These are phyloP conservation scores for Nannochloropsis gaditana DNA, from an alignment of 108 stramenopile genomes.

Conservation along the genomic window DNA sequence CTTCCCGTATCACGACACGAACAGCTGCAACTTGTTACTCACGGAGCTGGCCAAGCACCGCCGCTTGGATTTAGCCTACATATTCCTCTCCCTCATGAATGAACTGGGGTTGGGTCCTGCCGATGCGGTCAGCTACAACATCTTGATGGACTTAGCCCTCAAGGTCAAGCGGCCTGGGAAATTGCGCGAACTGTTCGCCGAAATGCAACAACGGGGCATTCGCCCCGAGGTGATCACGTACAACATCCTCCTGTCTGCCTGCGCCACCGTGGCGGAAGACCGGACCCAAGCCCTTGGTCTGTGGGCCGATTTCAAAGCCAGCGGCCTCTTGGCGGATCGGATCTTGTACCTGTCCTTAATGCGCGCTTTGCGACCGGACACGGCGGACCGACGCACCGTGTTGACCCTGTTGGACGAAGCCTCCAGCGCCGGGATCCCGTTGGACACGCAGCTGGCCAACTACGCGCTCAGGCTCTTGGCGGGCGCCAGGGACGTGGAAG, in stretches of 20 bases:
- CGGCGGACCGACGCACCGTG: background rate
- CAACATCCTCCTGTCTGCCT: slow-evolving; percentile 10
- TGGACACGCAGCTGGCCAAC: slow-evolving; percentile 12
- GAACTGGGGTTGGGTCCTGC: background rate
- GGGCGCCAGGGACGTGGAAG: background rate
- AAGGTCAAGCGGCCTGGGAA: background rate
- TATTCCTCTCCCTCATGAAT: background rate
- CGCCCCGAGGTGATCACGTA: slow-evolving; percentile 2
- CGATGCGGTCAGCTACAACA: background rate
- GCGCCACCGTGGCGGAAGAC: background rate
- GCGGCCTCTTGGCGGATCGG: background rate
- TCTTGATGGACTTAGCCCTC: background rate
- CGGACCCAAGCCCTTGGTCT: background rate
- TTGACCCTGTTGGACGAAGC: background rate
- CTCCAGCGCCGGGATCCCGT: background rate
- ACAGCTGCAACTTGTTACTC: slow-evolving; percentile 1
- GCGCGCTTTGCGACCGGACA: background rate
- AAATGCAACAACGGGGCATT: background rate
- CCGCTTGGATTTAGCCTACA: background rate
- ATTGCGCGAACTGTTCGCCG: background rate
- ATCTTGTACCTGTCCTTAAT: background rate
- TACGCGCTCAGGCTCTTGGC: background rate
- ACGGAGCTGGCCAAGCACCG: background rate
- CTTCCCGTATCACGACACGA: background rate
- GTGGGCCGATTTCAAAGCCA: slow-evolving; percentile 15